Evolutionary conservation across 2,329 filamentous ascomycete species (phyloP).

Genomic region (Delphinella strobiligena): DNA sequence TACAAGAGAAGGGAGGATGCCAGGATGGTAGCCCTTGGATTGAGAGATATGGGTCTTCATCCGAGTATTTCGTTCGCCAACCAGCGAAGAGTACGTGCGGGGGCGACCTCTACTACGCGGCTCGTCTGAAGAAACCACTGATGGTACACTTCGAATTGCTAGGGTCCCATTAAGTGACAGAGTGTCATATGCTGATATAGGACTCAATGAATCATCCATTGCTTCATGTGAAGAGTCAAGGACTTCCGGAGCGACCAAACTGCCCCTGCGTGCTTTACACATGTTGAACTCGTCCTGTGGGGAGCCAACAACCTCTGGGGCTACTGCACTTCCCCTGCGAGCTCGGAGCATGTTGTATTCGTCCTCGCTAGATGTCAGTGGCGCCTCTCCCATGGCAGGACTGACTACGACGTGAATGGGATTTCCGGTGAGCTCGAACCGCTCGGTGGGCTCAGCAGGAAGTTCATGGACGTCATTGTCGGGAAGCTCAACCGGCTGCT

Average conservation of each 20-base stretch:
- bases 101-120: conserved; percentile 9
- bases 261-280: conserved; percentile 24
- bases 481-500: conserved; percentile 18
- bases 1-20: conserved; percentile 40
- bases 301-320: conserved; percentile 30
- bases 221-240: not conserved
- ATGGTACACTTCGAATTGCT: conserved; percentile 4
- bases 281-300: conserved; percentile 5
- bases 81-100: conserved; percentile 19
- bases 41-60: conserved; percentile 14
- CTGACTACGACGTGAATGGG: conserved; percentile 21
- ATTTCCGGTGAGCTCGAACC: conserved; percentile 26
- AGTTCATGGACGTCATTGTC: conserved; percentile 15
- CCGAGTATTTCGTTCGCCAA: conserved; percentile 16
- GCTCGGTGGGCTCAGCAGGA: conserved; percentile 15
- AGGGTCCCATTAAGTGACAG: not conserved
- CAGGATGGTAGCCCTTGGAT: conserved; percentile 36
- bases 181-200: conserved; percentile 8
- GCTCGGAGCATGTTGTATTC: conserved; percentile 13
- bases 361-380: conserved; percentile 2
- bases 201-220: conserved; percentile 6
- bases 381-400: conserved; percentile 24
- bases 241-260: conserved; percentile 35
- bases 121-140: not conserved
- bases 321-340: conserved; percentile 31